Percentiles rank a stretch among this genome's conserved stretches.
Conservation (phyloP, 2,329 filamentous ascomycete species). For the Penicillium sp. region DNA sequence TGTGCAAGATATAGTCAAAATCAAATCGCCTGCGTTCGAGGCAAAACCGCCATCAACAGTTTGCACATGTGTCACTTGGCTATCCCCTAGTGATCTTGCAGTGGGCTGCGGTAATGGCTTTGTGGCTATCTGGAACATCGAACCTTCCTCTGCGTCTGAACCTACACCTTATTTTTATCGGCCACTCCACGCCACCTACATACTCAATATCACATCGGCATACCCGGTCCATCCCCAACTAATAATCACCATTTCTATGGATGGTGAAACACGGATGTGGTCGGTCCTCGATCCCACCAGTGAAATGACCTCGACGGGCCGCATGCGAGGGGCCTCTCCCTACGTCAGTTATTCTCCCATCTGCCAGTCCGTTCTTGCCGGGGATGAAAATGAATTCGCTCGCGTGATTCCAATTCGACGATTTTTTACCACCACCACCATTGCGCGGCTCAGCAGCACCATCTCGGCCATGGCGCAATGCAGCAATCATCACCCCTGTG, state of each 20-base stretch:
- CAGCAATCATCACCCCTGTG: conserved; percentile 52
- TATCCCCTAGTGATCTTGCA: conserved; percentile 56
- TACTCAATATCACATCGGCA: conserved; percentile 46
- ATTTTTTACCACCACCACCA: conserved; percentile 52
- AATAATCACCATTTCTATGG: conserved; percentile 54
- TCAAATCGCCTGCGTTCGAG: conserved; percentile 52
- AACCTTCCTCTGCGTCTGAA: conserved; percentile 19
- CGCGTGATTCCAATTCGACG: conserved; percentile 52
- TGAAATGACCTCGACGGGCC: conserved; percentile 48
- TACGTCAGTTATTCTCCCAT: conserved; percentile 57
- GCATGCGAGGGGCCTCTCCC: conserved; percentile 51
- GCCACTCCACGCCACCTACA: conserved; percentile 39
- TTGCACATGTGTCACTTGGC: conserved; percentile 58
- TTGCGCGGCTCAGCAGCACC: conserved; percentile 48
- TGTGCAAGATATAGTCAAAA: conserved; percentile 35
- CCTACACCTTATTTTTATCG: conserved; percentile 39
- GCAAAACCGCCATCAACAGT: conserved; percentile 52
- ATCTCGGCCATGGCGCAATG: conserved; percentile 37
- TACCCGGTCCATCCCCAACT: conserved; percentile 56
- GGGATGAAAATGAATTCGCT: conserved; percentile 56
- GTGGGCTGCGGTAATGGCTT: conserved; percentile 59
- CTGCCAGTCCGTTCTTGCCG: conserved; percentile 53
- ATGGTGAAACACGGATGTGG: conserved; percentile 56
- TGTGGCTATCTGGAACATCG: conserved; percentile 54
- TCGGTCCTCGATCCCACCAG: conserved; percentile 52